These are phyloP conservation scores for Colletotrichum sansevieriae DNA, from an alignment of 2,329 filamentous ascomycete genomes.

Conservation along the genomic window DNA sequence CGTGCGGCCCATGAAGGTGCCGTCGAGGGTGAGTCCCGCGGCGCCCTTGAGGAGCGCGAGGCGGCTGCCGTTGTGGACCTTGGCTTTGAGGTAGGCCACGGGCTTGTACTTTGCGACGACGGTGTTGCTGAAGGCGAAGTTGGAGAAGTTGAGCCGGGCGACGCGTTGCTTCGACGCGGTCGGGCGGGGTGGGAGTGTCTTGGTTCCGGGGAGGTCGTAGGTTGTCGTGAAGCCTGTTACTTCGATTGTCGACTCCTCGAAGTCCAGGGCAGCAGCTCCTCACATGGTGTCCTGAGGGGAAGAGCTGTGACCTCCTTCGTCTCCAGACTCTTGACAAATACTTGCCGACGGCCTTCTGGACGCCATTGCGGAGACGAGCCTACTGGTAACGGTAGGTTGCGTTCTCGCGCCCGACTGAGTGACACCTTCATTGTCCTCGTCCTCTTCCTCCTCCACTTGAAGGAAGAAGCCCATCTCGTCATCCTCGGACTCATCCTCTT, in stretches of 20 bases:
- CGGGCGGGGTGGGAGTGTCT: conserved; percentile 66
- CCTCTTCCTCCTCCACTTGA: conserved; percentile 36
- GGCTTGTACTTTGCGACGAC: conserved; percentile 72
- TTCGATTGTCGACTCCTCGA: conserved; percentile 67
- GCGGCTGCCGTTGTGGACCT: conserved; percentile 67
- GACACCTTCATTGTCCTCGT: background rate
- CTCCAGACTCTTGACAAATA: background rate
- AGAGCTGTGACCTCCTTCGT: background rate
- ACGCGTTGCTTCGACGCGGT: conserved; percentile 71
- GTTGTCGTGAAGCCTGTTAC: conserved; percentile 71
- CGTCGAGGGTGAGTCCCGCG: conserved; percentile 72
- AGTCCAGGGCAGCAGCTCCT: conserved; percentile 53
- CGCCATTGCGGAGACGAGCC: background rate
- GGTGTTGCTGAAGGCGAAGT: conserved; percentile 68
- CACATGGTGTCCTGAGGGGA: conserved; percentile 23
- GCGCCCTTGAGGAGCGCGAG: conserved; percentile 68
- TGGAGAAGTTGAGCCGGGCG: conserved; percentile 64
- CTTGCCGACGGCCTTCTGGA: background rate
- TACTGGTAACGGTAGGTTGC: background rate
- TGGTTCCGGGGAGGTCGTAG: conserved; percentile 70
- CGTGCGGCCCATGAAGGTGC: conserved; percentile 70
- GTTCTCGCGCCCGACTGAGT: background rate
- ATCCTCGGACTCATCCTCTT: conserved; percentile 1
- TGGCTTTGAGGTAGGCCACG: conserved; percentile 70
- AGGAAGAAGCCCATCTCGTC: background rate